Evolutionary conservation across 495 filamentous ascomycete genomes (phyloP).

Genomic region (Annulohypoxylon maeteangense): DNA sequence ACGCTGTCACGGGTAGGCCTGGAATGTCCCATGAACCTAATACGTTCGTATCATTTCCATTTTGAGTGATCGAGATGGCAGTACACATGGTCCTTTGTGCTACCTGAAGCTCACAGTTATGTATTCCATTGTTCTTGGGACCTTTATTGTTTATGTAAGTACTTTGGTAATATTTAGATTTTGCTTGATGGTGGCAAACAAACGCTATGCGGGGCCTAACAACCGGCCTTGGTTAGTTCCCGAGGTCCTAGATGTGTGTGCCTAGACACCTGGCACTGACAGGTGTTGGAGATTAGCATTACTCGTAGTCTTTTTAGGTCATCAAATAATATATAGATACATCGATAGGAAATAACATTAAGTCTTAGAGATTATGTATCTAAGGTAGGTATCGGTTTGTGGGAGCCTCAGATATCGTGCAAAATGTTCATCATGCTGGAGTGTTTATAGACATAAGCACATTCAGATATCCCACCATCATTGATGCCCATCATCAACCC

Average conservation of each 20-base stretch:
- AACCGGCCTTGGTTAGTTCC: constrained; percentile 3
- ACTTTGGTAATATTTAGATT: not conserved
- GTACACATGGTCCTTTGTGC: constrained; percentile 6
- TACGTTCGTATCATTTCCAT: constrained; percentile 18
- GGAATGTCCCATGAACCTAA: constrained; percentile 24
- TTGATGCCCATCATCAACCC: not conserved
- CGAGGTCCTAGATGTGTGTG: not conserved
- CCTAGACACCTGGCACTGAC: not conserved
- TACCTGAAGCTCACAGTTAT: constrained; percentile 1
- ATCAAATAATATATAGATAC: not conserved
- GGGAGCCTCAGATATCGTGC: not conserved
- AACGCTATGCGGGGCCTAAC: not conserved
- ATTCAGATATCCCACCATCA: not conserved
- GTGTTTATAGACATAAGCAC: not conserved
- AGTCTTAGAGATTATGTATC: constrained; percentile 2
- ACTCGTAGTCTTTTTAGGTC: not conserved
- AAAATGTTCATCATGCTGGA: not conserved
- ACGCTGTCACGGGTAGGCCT: constrained; percentile 16
- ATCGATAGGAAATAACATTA: not conserved
- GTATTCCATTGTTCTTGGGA: not conserved
- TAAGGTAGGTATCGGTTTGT: constrained; percentile 1
- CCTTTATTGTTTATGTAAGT: not conserved
- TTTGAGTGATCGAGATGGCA: not conserved
- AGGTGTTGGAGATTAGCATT: not conserved
- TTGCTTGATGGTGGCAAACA: not conserved